phyloP scores from a whole-genome alignment of 305 asterid species.

The Galium porrigens region DNA sequence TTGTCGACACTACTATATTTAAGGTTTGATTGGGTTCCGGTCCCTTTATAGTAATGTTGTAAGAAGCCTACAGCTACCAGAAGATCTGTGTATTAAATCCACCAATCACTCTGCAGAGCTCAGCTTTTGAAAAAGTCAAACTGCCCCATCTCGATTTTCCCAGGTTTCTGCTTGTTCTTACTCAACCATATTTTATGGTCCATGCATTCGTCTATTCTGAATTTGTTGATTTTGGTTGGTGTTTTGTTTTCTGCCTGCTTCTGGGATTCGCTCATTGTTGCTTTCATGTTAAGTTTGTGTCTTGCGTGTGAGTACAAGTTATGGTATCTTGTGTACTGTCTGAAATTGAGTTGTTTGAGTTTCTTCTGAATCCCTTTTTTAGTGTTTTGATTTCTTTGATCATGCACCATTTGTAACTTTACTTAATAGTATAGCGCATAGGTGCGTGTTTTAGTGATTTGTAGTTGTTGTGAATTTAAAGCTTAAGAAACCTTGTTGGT shows the following conservation, averaged over 20 bases:
- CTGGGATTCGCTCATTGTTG: constrained; percentile 2
- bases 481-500: background rate
- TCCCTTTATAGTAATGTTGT: background rate
- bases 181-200: background rate
- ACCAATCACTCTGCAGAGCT: background rate
- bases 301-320: constrained; percentile 3
- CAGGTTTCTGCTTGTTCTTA: background rate
- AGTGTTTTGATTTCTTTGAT: background rate
- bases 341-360: background rate
- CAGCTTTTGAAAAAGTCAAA: background rate
- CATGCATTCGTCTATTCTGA: background rate
- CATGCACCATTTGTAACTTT: background rate
- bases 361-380: background rate
- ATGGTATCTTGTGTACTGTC: background rate
- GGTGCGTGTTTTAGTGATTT: background rate
- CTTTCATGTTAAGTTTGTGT: background rate
- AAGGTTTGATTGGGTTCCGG: background rate
- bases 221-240: background rate
- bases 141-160: constrained; percentile 8
- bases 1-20: background rate
- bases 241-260: background rate
- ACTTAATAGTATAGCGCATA: background rate
- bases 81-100: constrained; percentile 3
- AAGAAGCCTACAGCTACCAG: background rate
- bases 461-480: background rate